Percentiles rank a stretch among this genome's conserved stretches.
phyloP scores from a whole-genome alignment of 75 land plant species.

The Pinus tabuliformis region DNA sequence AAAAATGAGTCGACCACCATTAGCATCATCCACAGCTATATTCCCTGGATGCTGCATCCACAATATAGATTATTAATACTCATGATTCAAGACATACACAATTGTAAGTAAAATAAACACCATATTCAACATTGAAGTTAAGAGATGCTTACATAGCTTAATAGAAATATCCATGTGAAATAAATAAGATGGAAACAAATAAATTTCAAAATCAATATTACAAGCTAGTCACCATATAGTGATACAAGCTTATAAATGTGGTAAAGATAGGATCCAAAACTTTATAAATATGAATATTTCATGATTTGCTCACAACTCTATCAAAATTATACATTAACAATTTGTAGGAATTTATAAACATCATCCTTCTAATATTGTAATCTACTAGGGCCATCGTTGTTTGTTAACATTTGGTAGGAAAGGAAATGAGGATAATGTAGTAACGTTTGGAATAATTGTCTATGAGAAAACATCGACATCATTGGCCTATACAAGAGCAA shows the following conservation, averaged over 20 bases:
- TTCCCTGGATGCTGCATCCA: constrained; percentile 95
- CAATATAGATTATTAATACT: constrained; percentile 7
- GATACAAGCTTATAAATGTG: background rate
- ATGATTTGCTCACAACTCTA: background rate
- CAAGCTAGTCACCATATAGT: too few species aligned
- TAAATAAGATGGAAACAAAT: background rate
- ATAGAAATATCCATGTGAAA: background rate
- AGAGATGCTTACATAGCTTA: background rate
- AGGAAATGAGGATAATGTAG: background rate
- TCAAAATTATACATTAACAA: background rate
- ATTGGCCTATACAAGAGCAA: background rate
- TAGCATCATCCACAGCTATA: constrained; percentile 97
- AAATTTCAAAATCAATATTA: background rate
- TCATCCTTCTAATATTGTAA: background rate
- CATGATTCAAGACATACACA: background rate
- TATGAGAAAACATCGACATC: too few species aligned
- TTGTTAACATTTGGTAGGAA: background rate
- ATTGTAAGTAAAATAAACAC: background rate
- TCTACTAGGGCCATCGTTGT: background rate
- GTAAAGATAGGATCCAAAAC: background rate
- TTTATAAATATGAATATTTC: background rate
- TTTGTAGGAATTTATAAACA: background rate
- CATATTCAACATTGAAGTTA: background rate
- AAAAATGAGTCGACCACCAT: constrained; percentile 97
- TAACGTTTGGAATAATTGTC: too few species aligned